phyloP scores from a whole-genome alignment of 2,329 filamentous ascomycete species.

The Fusarium palustre region DNA sequence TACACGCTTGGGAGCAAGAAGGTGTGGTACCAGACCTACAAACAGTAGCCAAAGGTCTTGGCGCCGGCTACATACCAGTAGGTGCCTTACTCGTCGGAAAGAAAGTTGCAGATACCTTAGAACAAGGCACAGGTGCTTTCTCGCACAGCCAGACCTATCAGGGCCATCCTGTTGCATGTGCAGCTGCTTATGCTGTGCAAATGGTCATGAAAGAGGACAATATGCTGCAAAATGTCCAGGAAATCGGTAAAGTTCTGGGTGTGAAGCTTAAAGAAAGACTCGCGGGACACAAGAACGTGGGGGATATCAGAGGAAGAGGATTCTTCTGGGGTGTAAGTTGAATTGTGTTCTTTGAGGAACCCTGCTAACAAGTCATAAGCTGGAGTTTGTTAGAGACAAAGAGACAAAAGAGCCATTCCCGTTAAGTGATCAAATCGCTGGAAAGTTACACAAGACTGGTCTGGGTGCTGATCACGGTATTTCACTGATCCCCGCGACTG shows the following conservation, averaged over 20 bases:
- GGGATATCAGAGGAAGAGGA: slow-evolving; percentile 38
- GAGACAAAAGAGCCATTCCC: slow-evolving; percentile 16
- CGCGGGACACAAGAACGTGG: slow-evolving; percentile 25
- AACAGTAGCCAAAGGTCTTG: slow-evolving; percentile 74
- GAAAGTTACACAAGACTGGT: slow-evolving; percentile 26
- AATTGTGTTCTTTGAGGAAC: rapidly evolving
- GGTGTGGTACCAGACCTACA: slow-evolving; percentile 69
- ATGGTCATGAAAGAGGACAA: slow-evolving; percentile 30
- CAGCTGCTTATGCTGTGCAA: slow-evolving; percentile 55
- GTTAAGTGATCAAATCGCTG: slow-evolving; percentile 1
- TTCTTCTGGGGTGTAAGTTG: slow-evolving; percentile 41
- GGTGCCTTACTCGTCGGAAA: slow-evolving; percentile 26
- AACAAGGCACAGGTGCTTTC: slow-evolving; percentile 52
- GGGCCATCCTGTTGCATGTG: slow-evolving; percentile 55
- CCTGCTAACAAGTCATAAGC: background rate
- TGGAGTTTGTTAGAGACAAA: slow-evolving; percentile 32
- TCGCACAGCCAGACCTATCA: slow-evolving; percentile 69
- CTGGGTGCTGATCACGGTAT: background rate
- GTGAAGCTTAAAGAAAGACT: slow-evolving; percentile 23
- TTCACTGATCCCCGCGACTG: slow-evolving; percentile 24
- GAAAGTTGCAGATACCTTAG: slow-evolving; percentile 21
- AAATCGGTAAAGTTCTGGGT: background rate
- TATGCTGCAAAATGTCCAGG: slow-evolving; percentile 24
- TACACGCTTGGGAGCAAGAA: slow-evolving; percentile 74
- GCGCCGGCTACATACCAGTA: slow-evolving; percentile 44